Conservation (phyloP, 2,329 filamentous ascomycete species). For the Diaporthe sp. region DNA sequence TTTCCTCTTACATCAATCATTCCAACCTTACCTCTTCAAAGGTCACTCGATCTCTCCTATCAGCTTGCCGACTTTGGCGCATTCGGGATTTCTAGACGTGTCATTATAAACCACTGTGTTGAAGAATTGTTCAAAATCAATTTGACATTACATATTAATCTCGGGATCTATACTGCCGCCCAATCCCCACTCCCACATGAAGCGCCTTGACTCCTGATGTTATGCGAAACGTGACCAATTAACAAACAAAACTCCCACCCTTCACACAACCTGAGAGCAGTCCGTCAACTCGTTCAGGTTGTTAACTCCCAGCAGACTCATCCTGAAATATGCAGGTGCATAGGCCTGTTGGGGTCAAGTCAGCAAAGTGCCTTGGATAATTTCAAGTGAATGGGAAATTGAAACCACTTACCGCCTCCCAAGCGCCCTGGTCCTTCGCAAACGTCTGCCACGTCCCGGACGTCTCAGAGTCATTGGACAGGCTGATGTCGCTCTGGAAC, state of each 20-base stretch:
- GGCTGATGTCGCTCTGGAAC: conserved; percentile 58
- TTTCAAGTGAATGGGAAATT: conserved; percentile 38
- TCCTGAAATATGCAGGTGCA: conserved; percentile 65
- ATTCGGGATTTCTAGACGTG: too few relatives aligned
- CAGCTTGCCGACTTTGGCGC: background rate
- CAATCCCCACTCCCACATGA: background rate
- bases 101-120: background rate
- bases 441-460: conserved; percentile 56
- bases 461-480: conserved; percentile 55
- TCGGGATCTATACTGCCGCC: background rate
- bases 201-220: background rate
- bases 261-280: conserved; percentile 61
- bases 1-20: background rate
- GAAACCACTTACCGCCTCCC: conserved; percentile 54
- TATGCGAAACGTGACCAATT: background rate
- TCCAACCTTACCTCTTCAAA: background rate
- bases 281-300: conserved; percentile 70
- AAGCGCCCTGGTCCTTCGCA: conserved; percentile 54
- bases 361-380: conserved; percentile 2
- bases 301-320: conserved; percentile 68
- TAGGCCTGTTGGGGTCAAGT: conserved; percentile 56
- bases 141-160: conserved; percentile 4
- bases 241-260: too few relatives aligned
- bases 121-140: background rate
- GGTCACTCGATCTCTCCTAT: too few relatives aligned